phyloP scores from a whole-genome alignment of 371 early-diverging fungal species.

The Rhizopus sp. region DNA sequence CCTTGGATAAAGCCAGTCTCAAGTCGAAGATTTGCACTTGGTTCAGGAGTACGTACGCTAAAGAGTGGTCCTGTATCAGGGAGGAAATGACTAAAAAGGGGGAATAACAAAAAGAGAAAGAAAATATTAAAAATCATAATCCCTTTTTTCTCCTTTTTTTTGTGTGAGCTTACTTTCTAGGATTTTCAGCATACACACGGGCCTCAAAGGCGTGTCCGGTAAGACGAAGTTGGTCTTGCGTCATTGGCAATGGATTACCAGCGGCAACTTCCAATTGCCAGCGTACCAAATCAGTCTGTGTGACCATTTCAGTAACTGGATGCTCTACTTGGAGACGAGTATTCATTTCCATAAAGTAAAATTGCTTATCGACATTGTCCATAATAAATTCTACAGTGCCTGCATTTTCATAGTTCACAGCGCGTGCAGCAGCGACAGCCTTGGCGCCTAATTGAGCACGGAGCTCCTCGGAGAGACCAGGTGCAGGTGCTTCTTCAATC shows the following conservation, averaged over 20 bases:
- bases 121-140: neutral
- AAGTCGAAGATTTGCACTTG: conserved; percentile 69
- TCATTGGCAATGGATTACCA: conserved; percentile 76
- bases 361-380: conserved; percentile 83
- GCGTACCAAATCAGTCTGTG: conserved; percentile 90
- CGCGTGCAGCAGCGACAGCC: conserved; percentile 92
- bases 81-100: conserved; percentile 77
- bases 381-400: conserved; percentile 98
- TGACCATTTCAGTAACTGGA: conserved; percentile 97
- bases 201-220: conserved; percentile 96
- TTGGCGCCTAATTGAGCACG: conserved; percentile 81
- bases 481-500: conserved; percentile 85
- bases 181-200: conserved; percentile 97
- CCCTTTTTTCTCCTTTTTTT: neutral
- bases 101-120: neutral
- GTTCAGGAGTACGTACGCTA: conserved; percentile 71
- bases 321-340: conserved; percentile 96
- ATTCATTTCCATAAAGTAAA: conserved; percentile 99
- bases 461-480: conserved; percentile 72
- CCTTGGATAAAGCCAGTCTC: conserved; percentile 95
- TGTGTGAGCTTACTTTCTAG: conserved; percentile 66
- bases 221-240: conserved; percentile 71
- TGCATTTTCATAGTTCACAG: conserved; percentile 91
- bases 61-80: conserved; percentile 93
- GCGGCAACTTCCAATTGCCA: conserved; percentile 92